phyloP scores from a whole-genome alignment of 768 basidiomycete species.

The Stropharia rugosoannulata region DNA sequence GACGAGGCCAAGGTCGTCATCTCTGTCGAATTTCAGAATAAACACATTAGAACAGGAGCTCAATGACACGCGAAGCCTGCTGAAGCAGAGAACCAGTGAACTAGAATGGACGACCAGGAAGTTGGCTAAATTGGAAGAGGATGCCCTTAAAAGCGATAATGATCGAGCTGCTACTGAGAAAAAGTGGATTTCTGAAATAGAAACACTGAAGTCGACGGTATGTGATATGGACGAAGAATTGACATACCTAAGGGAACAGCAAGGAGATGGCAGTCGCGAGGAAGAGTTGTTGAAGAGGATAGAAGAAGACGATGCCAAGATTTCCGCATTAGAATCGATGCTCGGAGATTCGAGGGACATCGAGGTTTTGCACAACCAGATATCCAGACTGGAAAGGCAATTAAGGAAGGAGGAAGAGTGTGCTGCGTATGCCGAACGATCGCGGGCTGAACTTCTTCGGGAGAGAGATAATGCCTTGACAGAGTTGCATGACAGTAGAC shows the following conservation, averaged over 20 bases:
- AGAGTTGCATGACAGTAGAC: constrained; percentile 37
- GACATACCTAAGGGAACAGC: constrained; percentile 37
- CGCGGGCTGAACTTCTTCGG: constrained; percentile 42
- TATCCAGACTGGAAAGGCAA: constrained; percentile 36
- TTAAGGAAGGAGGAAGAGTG: constrained; percentile 43
- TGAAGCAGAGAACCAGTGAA: constrained; percentile 44
- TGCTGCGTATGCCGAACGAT: constrained; percentile 37
- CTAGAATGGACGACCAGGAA: constrained; percentile 45
- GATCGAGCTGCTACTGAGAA: constrained; percentile 57
- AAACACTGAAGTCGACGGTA: constrained; percentile 40
- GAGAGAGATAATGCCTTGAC: constrained; percentile 54
- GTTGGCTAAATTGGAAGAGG: constrained; percentile 45
- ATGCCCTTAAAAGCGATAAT: constrained; percentile 54
- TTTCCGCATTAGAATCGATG: constrained; percentile 53
- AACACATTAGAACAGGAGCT: constrained; percentile 57
- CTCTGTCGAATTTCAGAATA: constrained; percentile 50
- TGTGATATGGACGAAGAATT: constrained; percentile 65
- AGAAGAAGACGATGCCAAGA: constrained; percentile 72
- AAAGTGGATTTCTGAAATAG: constrained; percentile 40
- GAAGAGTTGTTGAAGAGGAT: constrained; percentile 62
- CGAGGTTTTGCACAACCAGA: constrained; percentile 36
- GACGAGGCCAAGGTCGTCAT: constrained; percentile 57
- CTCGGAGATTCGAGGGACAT: constrained; percentile 38
- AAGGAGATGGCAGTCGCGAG: constrained; percentile 50
- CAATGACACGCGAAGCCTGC: constrained; percentile 39